Percentiles rank a stretch among this genome's conserved stretches.
These are phyloP conservation scores for Pseudophaeomoniella oleicola DNA, from an alignment of 2,329 filamentous ascomycete genomes.

Conservation along the genomic window DNA sequence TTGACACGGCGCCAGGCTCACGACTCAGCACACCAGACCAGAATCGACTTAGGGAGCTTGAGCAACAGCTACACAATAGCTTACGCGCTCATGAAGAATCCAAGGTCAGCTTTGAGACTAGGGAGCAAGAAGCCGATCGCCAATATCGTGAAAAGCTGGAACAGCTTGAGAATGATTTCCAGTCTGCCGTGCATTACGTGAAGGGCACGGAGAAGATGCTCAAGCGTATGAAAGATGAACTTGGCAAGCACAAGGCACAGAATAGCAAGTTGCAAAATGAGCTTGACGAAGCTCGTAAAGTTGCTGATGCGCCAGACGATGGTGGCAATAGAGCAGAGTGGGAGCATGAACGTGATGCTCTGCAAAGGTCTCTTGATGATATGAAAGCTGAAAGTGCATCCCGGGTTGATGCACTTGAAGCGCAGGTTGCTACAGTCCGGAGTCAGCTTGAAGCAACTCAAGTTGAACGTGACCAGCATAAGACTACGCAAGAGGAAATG, in stretches of 20 bases:
- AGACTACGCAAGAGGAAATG: conserved; percentile 45
- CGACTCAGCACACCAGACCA: conserved; percentile 67
- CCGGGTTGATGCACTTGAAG: conserved; percentile 55
- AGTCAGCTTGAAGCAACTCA: conserved; percentile 53
- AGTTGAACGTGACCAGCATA: conserved; percentile 54
- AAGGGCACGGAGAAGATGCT: conserved; percentile 99
- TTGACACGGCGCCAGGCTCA: conserved; percentile 55
- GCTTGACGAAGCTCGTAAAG: conserved; percentile 50
- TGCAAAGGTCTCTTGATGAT: conserved; percentile 54
- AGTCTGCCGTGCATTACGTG: conserved; percentile 94
- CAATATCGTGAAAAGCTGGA: conserved; percentile 85
- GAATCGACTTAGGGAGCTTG: conserved; percentile 65
- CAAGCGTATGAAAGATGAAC: conserved; percentile 93
- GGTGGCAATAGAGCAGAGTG: conserved; percentile 40
- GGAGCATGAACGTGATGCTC: conserved; percentile 55
- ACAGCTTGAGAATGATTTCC: conserved; percentile 92
- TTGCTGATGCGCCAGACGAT: conserved; percentile 25
- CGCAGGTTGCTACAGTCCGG: conserved; percentile 52
- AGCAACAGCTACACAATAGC: conserved; percentile 69
- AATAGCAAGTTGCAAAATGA: conserved; percentile 73
- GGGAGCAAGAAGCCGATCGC: conserved; percentile 74
- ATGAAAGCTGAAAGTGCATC: conserved; percentile 55
- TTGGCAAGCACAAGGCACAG: conserved; percentile 80
- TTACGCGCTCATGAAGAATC: conserved; percentile 74
- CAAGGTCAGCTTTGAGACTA: conserved; percentile 59